Conservation (phyloP, 805 yeast genomes). For the Candida berthetii region DNA sequence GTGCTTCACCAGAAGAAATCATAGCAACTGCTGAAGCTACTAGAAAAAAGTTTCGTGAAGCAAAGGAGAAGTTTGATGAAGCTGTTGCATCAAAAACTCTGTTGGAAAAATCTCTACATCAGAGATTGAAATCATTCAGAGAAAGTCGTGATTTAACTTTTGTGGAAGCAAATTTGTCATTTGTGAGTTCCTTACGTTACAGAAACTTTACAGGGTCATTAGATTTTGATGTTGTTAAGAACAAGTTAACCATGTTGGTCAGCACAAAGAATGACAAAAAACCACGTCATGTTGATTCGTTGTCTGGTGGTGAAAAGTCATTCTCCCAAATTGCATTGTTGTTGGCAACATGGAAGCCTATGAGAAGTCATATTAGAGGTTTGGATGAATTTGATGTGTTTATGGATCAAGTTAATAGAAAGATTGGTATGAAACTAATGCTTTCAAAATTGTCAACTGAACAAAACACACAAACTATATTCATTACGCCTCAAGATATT, state of each 20-base stretch:
- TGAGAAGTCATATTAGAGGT: slow-evolving; percentile 84
- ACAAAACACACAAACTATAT: slow-evolving; percentile 75
- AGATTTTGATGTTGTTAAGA: slow-evolving; percentile 49
- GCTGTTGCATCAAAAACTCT: slow-evolving; percentile 26
- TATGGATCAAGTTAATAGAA: slow-evolving; percentile 91
- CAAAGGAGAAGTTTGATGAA: slow-evolving; percentile 31
- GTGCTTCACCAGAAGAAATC: slow-evolving; percentile 51
- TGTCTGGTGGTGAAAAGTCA: slow-evolving; percentile 97
- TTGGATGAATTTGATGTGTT: slow-evolving; percentile 96
- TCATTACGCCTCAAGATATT: slow-evolving; percentile 92
- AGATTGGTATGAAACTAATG: slow-evolving; percentile 70
- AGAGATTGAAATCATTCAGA: slow-evolving; percentile 36
- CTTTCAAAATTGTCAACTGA: slow-evolving; percentile 58
- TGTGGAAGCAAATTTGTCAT: slow-evolving; percentile 44
- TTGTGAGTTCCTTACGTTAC: slow-evolving; percentile 51
- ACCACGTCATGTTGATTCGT: slow-evolving; percentile 67
- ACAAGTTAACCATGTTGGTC: slow-evolving; percentile 50
- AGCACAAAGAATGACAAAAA: slow-evolving; percentile 54
- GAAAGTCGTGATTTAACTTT: slow-evolving; percentile 34
- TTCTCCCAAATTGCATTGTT: slow-evolving; percentile 86
- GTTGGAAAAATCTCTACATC: slow-evolving; percentile 30
- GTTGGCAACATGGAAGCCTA: slow-evolving; percentile 87
- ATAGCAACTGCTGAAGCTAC: slow-evolving; percentile 38
- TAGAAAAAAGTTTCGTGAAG: slow-evolving; percentile 34
- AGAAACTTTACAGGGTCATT: slow-evolving; percentile 75